A percentile compares a stretch with the other conserved stretches of the same genome.
phyloP scores from a whole-genome alignment of 805 yeast species.

The Kodamaea fukazawae region DNA sequence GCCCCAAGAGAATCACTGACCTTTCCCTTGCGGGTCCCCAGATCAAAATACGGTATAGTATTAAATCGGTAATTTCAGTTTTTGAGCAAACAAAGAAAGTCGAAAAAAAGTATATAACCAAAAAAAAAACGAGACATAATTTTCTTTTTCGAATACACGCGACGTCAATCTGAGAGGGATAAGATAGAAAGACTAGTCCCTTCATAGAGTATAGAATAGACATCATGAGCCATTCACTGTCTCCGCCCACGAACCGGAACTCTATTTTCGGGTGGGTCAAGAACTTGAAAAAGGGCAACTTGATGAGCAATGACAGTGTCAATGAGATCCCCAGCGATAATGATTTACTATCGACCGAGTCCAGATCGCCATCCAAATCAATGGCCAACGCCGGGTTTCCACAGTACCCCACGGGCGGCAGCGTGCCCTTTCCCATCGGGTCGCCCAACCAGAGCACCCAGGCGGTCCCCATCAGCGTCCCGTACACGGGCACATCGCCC shows the following conservation, averaged over 20 bases:
- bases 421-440: slow-evolving; percentile 11
- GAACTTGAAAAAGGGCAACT: slow-evolving; percentile 36
- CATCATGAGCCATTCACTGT: slow-evolving; percentile 35
- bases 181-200: no score
- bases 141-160: no score
- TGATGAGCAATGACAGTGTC: slow-evolving; percentile 37
- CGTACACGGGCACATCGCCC: slow-evolving; percentile 4
- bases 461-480: slow-evolving; percentile 2
- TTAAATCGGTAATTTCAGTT: no score
- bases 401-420: slow-evolving; percentile 1
- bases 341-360: slow-evolving; percentile 16
- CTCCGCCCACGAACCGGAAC: slow-evolving; percentile 35
- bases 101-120: no score
- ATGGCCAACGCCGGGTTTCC: slow-evolving; percentile 7
- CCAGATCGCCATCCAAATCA: slow-evolving; percentile 15
- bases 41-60: no score
- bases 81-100: no score
- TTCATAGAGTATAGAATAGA: no score
- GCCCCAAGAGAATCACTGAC: no score
- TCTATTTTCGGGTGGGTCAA: slow-evolving; percentile 47
- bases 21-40: no score
- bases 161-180: no score
- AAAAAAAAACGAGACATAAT: no score
- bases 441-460: slow-evolving; percentile 8
- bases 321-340: slow-evolving; percentile 28